These are phyloP conservation scores for Epichloe aotearoae DNA, from an alignment of 2,329 filamentous ascomycete genomes.

Conservation along the genomic window DNA sequence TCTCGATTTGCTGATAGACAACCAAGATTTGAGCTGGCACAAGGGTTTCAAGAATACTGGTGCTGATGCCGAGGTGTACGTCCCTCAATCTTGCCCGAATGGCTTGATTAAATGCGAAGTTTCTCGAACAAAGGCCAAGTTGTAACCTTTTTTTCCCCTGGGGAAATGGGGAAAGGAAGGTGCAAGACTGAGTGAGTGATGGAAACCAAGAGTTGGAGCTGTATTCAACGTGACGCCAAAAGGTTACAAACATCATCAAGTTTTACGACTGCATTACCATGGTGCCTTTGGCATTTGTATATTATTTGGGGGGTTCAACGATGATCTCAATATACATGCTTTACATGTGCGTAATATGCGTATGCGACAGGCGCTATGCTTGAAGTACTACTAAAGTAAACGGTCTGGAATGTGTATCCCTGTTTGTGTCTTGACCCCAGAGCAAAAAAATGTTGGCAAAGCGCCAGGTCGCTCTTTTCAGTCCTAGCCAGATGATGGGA, in stretches of 20 bases:
- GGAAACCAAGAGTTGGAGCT: neutral
- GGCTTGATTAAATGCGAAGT: slow-evolving; percentile 94
- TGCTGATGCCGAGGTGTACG: slow-evolving; percentile 89
- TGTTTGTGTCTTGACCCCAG: too few species aligned
- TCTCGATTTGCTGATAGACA: neutral
- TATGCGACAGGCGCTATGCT: neutral
- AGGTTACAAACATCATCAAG: neutral
- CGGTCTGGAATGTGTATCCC: neutral
- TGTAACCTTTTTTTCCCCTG: neutral
- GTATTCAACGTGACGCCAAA: neutral
- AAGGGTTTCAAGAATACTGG: slow-evolving; percentile 91
- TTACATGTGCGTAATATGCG: neutral
- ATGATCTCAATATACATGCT: neutral
- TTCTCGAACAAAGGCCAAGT: slow-evolving; percentile 31
- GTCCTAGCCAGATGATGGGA: too few species aligned
- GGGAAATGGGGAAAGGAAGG: neutral
- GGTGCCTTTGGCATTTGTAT: neutral
- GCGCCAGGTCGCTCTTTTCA: too few species aligned
- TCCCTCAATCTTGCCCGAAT: slow-evolving; percentile 84
- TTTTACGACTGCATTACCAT: neutral
- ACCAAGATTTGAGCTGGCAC: slow-evolving; percentile 83
- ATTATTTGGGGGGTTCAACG: neutral
- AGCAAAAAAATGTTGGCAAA: too few species aligned
- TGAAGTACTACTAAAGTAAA: neutral
- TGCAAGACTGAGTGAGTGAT: neutral